Base-by-base conservation (phyloP, 2,329 filamentous ascomycete genomes). In the Ophiobolus disseminans region DNA sequence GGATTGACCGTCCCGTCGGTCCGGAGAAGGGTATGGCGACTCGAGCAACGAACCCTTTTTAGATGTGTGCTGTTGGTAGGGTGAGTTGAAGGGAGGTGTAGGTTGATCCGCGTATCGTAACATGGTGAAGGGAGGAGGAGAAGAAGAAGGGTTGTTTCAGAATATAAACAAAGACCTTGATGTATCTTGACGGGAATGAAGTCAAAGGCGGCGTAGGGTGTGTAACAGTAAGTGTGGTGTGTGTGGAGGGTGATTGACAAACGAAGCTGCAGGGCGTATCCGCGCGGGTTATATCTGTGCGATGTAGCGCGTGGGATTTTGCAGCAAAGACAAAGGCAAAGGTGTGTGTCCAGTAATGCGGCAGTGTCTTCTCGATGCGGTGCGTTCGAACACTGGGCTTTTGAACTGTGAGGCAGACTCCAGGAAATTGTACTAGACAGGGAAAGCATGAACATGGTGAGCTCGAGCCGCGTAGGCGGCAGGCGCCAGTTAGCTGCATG, bases 321-420 rank as follows among this genome's bases (percentile, higher is more conserved):
- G 58, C 45, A 57, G 55, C 35, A 63, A 51, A 50, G 57, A 44
- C 53, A 48, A 54, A 53, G 50, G 54, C 47, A 58, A 53, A 62
- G 44, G 50, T 58, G 43, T 50, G 53, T 62, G 58, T 63, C 51
- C 58, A 58, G 60, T 58, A 61, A 59, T 66, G 68, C 62, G 65
- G 68, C 69, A 65, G 70, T 69, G 68, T 63, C 57, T 53, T 62
- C 57, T 63, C 49, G 45, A 58, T 61, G 40, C 43, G 53, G 53
- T 52, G 51, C 47, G 53, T 65, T 64, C 58, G 53, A 53, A 60
- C 36, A 55, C 55, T 67, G 60, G 62, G 65, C 58, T 67, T 61
- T 63, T 65, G 55, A 59, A 52, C 56, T 45, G 62, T 66, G 58
- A 73, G 70, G 70, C 70, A 72, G 70, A 73, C 59, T 68, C 28